Evolutionary conservation across 2,329 filamentous ascomycete genomes (phyloP), one percentile per base, ranked within the genome.

Genomic region (Ascochyta pisi): DNA sequence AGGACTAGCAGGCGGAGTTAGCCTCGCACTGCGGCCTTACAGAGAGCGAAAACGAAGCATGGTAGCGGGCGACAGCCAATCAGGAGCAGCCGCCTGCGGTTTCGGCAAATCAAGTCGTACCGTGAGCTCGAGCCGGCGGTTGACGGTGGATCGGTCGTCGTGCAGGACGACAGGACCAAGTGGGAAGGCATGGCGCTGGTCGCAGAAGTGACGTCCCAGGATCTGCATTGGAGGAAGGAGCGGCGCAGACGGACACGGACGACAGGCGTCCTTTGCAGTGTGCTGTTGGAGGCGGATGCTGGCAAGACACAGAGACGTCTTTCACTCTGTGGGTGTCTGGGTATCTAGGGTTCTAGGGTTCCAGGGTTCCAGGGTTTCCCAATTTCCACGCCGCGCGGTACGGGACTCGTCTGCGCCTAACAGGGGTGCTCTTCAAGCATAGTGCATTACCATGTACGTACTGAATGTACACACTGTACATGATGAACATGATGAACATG

Each of bases 151-250:
- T 50, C 51, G 42, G 41, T 54, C 33, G 45, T 48, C 37, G 45
- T 57, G 54, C 48, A 57, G 42, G 47, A 57, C 47, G 43, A 51
- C 37, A 38, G 48, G 37, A 31, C 53, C 37, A 51, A 51, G 42
- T 50, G 52, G 52, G 52, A 50, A 45, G 24, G 41, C 46, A 16
- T 23, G 26, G 23, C 41, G 47, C 42, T 37, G 33, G 45, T 45
- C 34, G 27, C 42, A 46, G 34, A 46, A 19, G 40, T 50, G 52
- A 55, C 46, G 45, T 55, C 45, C 45, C 19, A 41, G 29, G 54
- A 57, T 57, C 47, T 50, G 43, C 54, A 57, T 43, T 38, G 43
- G 33, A 48, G 48, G 38, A 39, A 44, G 39, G 54, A 47, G 48
- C 34, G 43, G n/a, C 29, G 27, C 29, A 35, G 40, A 37, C 24